phyloP scores from a whole-genome alignment of 768 basidiomycete genomes.

The Trametes cinnabarina region DNA sequence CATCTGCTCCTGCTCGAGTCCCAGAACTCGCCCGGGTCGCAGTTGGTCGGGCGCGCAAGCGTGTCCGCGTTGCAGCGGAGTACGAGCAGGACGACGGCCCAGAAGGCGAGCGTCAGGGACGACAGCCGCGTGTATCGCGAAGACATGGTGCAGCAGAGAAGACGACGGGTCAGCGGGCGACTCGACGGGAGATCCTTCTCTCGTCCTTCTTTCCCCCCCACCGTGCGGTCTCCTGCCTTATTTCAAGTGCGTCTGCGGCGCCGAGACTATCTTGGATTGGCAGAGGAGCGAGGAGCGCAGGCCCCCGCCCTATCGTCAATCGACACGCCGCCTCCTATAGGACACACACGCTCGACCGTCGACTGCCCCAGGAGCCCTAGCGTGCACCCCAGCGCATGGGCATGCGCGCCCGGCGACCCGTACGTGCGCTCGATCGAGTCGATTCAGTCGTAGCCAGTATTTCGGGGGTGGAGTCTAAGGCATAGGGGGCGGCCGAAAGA shows the following conservation, averaged over 20 bases:
- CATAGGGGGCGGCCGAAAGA: too few relatives aligned
- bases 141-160: background rate
- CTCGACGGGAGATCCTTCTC: background rate
- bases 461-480: too few relatives aligned
- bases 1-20: background rate
- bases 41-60: background rate
- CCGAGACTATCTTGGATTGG: background rate
- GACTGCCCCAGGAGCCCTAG: background rate
- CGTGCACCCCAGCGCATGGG: too few relatives aligned
- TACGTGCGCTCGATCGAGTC: too few relatives aligned
- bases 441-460: too few relatives aligned
- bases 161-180: background rate
- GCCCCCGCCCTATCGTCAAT: background rate
- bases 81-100: background rate
- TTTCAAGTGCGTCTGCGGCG: background rate
- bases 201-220: background rate
- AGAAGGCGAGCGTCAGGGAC: background rate
- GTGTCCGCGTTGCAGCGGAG: background rate
- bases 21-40: background rate
- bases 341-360: background rate
- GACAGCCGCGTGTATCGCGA: background rate
- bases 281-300: background rate
- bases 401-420: too few relatives aligned
- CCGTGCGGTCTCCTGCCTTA: background rate
- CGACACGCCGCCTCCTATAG: background rate